These are phyloP conservation scores for Choanephora cucurbitarum DNA, from an alignment of 371 early-diverging fungal genomes.

Conservation along the genomic window DNA sequence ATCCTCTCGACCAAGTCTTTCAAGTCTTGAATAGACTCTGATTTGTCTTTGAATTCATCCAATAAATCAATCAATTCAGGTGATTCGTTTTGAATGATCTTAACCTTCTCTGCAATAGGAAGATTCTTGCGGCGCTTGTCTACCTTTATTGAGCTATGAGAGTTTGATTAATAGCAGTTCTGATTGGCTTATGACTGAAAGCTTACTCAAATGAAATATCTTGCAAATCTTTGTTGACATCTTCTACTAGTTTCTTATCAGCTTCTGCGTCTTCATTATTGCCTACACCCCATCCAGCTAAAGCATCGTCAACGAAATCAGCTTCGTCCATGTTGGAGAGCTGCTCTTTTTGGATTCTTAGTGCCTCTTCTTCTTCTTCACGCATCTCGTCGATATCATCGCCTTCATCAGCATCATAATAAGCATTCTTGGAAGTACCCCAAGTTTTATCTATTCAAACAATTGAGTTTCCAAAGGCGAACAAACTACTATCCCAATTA, in stretches of 20 bases:
- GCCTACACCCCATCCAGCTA: slow-evolving; percentile 43
- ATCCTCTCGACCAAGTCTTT: slow-evolving; percentile 35
- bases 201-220: slow-evolving; percentile 55
- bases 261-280: slow-evolving; percentile 34
- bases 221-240: slow-evolving; percentile 59
- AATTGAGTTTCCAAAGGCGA: neutral
- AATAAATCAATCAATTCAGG: slow-evolving; percentile 83
- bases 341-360: slow-evolving; percentile 82
- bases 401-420: slow-evolving; percentile 81
- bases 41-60: slow-evolving; percentile 72
- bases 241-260: slow-evolving; percentile 49
- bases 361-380: slow-evolving; percentile 91
- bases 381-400: slow-evolving; percentile 75
- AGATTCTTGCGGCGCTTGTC: slow-evolving; percentile 57
- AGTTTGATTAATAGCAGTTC: no score
- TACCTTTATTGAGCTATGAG: slow-evolving; percentile 23
- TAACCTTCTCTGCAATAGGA: slow-evolving; percentile 66
- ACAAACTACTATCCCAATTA: slow-evolving; percentile 14
- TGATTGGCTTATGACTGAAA: no score
- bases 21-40: slow-evolving; percentile 39
- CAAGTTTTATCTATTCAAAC: slow-evolving; percentile 51
- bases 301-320: slow-evolving; percentile 86
- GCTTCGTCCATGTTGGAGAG: slow-evolving; percentile 80
- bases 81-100: slow-evolving; percentile 74
- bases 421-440: slow-evolving; percentile 71